Evolutionary conservation across 352 stramenopile species (phyloP).

Genomic region (Thraustochytrium striatum): DNA sequence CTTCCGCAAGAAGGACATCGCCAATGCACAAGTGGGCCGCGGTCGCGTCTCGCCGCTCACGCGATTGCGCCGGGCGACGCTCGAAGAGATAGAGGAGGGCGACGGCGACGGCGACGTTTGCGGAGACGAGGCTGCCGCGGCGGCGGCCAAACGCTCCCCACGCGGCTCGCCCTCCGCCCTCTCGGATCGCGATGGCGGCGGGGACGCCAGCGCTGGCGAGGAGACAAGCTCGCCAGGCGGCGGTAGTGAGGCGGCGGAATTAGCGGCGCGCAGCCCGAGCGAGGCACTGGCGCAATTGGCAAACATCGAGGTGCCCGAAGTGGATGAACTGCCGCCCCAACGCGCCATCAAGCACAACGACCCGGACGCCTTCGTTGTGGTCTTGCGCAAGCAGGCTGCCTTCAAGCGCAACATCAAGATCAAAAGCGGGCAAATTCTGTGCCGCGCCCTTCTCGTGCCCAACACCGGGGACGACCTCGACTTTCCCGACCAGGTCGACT

Average conservation of each 20-base stretch:
- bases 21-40: neutral
- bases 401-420: constrained; percentile 48
- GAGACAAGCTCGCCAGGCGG: constrained; percentile 34
- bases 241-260: no score
- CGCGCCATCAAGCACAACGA: neutral
- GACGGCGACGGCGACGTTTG: neutral
- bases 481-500: neutral
- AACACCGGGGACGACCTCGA: neutral
- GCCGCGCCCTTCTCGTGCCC: constrained; percentile 12
- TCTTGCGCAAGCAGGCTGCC: constrained; percentile 34
- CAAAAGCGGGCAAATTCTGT: constrained; percentile 31
- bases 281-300: no score
- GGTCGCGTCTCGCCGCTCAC: neutral
- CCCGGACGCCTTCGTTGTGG: constrained; percentile 18
- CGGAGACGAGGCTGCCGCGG: neutral
- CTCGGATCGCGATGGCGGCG: neutral
- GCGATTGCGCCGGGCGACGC: neutral
- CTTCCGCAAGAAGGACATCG: neutral
- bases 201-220: neutral
- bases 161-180: neutral
- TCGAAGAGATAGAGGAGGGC: neutral
- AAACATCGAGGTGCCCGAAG: neutral
- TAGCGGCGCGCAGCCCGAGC: no score
- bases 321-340: constrained; percentile 27
- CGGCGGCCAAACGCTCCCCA: neutral